These are phyloP conservation scores for Obelidium mucronatum DNA, from an alignment of 192 early-diverging fungal genomes.

Conservation along the genomic window DNA sequence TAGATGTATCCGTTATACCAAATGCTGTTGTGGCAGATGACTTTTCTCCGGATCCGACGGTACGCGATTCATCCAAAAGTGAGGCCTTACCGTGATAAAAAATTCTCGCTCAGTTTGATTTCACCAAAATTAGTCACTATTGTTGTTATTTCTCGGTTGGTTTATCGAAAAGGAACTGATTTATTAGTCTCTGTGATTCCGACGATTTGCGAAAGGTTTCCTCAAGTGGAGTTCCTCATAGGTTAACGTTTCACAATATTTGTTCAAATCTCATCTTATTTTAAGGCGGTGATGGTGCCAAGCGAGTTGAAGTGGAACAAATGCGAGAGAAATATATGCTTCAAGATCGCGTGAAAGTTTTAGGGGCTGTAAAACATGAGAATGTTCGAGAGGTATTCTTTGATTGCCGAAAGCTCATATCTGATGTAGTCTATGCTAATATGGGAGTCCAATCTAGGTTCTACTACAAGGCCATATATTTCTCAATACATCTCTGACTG, in stretches of 20 bases:
- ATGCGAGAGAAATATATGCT: slow-evolving; percentile 94
- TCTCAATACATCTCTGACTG: slow-evolving; percentile 95
- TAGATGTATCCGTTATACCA: slow-evolving; percentile 93
- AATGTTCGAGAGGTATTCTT: slow-evolving; percentile 78
- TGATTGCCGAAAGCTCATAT: background rate
- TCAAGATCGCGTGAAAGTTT: slow-evolving; percentile 89
- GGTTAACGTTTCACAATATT: slow-evolving; percentile 56
- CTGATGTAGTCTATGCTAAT: background rate
- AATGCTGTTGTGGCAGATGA: slow-evolving; percentile 96
- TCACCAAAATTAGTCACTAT: slow-evolving; percentile 77
- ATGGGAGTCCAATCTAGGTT: slow-evolving; percentile 36
- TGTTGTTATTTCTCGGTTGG: slow-evolving; percentile 90
- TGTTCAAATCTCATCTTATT: slow-evolving; percentile 11
- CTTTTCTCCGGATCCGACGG: slow-evolving; percentile 82
- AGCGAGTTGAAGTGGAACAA: slow-evolving; percentile 94
- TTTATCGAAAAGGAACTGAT: slow-evolving; percentile 96
- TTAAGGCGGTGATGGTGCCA: slow-evolving; percentile 91
- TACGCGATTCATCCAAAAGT: slow-evolving; percentile 79
- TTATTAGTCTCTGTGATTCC: slow-evolving; percentile 92
- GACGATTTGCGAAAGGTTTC: slow-evolving; percentile 79
- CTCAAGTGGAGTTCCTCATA: slow-evolving; percentile 89
- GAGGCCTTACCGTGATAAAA: slow-evolving; percentile 39
- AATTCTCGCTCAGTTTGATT: background rate
- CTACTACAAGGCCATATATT: slow-evolving; percentile 94
- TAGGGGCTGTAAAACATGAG: slow-evolving; percentile 84